Conservation (phyloP, 2,329 filamentous ascomycete genomes). For the Exophiala xenobiotica region DNA sequence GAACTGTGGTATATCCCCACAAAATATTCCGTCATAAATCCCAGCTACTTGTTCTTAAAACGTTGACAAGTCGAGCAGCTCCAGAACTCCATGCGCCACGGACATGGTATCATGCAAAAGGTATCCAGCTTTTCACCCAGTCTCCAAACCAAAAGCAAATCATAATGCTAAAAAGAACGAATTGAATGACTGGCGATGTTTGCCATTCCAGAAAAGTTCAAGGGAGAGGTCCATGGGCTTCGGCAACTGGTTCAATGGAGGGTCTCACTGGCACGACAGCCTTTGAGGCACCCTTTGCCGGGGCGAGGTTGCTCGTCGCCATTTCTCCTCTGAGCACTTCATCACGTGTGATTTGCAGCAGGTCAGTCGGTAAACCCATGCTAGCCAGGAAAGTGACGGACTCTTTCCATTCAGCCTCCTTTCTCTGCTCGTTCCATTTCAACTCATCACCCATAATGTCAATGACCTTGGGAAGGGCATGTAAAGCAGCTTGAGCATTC, state of each 20-base stretch:
- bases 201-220: not conserved
- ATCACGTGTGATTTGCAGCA: slow-evolving; percentile 54
- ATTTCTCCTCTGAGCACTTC: slow-evolving; percentile 46
- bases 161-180: not conserved
- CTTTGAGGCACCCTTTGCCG: slow-evolving; percentile 9
- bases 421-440: slow-evolving; percentile 69
- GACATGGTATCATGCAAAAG: not conserved
- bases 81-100: not conserved
- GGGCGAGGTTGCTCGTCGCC: slow-evolving; percentile 8
- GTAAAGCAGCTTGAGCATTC: slow-evolving; percentile 85
- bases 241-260: slow-evolving; percentile 9
- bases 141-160: not conserved
- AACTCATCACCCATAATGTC: slow-evolving; percentile 86
- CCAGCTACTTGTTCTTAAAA: too few species aligned
- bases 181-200: not conserved
- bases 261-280: slow-evolving; percentile 12
- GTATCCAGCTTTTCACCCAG: not conserved
- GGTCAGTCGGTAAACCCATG: slow-evolving; percentile 61
- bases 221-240: slow-evolving; percentile 13
- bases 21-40: too few species aligned
- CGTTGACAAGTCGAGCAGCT: not conserved
- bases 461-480: slow-evolving; percentile 80
- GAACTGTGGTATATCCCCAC: too few species aligned
- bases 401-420: slow-evolving; percentile 78
- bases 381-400: slow-evolving; percentile 57